Evolutionary conservation across 1,139 yeast species (phyloP), one percentile per base, ranked within the genome.

Genomic region (Saccharomyces hybrid): DNA sequence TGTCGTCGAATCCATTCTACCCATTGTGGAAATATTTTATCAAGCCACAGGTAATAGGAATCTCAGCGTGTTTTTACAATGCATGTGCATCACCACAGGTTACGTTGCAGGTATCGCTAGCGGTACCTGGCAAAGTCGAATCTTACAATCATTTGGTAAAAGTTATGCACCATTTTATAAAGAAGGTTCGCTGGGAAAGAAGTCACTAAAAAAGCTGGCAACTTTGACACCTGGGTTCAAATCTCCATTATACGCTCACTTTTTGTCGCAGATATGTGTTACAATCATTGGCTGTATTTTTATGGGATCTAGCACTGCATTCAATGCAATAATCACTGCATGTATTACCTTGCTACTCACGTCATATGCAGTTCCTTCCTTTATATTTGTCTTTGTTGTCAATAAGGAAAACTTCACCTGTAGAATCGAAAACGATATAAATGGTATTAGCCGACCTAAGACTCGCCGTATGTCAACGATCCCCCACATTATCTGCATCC

Each of bases 1-100:
- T 2, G 75, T 82, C 44, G 65, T 75, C 56, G 63, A 64, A 32
- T 72, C 81, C 28, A 70, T 70, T 54, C 76, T 81, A 61, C 88
- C 88, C 7, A 81, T 82, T 47, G 70, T 82, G 60, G 83, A 79
- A 61, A 82, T 83, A 53, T 82, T 75, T 67, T 72, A 79, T 69
- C 84, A 82, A 64, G 81, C 83, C 2, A 70, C 82, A 13, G 72
- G 71, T n/a, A 78, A 75, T 63, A 76, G 72, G 57, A 78, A 75
- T 5, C 84, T 85, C 34, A 81, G 84, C 20, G 68, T 78, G 46
- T 71, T 74, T 48, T 67, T 78, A 59, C 80, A 77, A 34, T 64
- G 70, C 11, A 67, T 76, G 54, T 70, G 78, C 51, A 66, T 78
- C 49, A 59, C 75, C 27, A 76, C 82, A 7, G 79, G 79, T 11